These are phyloP conservation scores for Thamnidium elegans DNA, from an alignment of 192 early-diverging fungal species.

Conservation along the genomic window DNA sequence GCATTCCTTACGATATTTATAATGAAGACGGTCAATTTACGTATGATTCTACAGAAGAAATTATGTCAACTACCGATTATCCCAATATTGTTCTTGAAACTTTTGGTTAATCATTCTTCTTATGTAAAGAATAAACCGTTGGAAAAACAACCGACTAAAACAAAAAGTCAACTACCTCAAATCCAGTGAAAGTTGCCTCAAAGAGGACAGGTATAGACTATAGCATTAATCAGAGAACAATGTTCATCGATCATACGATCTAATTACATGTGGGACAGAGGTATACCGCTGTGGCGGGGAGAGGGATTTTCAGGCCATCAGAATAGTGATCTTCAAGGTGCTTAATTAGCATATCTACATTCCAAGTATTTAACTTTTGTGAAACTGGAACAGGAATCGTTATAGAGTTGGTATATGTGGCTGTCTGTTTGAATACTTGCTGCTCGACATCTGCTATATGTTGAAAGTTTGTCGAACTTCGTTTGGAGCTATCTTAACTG, in stretches of 20 bases:
- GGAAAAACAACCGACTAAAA: slow-evolving; percentile 11
- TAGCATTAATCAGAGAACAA: not conserved
- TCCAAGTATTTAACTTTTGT: no score
- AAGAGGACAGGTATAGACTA: slow-evolving; percentile 3
- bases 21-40: slow-evolving; percentile 12
- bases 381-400: no score
- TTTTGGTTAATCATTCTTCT: slow-evolving; percentile 9
- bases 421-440: no score
- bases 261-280: not conserved
- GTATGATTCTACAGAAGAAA: slow-evolving; percentile 11
- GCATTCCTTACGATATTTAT: slow-evolving; percentile 15
- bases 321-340: no score
- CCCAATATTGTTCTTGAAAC: slow-evolving; percentile 11
- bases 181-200: slow-evolving; percentile 7
- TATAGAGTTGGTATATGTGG: no score
- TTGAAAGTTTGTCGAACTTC: no score
- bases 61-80: slow-evolving; percentile 15
- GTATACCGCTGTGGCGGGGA: not conserved
- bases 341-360: no score
- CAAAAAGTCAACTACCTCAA: slow-evolving; percentile 6
- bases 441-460: no score
- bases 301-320: no score
- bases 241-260: not conserved
- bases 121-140: slow-evolving; percentile 9
- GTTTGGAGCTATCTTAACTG: no score